A percentile compares a stretch with the other conserved stretches of the same genome.
phyloP scores from a whole-genome alignment of 495 filamentous ascomycete genomes.

The Xylaria bambusicola region DNA sequence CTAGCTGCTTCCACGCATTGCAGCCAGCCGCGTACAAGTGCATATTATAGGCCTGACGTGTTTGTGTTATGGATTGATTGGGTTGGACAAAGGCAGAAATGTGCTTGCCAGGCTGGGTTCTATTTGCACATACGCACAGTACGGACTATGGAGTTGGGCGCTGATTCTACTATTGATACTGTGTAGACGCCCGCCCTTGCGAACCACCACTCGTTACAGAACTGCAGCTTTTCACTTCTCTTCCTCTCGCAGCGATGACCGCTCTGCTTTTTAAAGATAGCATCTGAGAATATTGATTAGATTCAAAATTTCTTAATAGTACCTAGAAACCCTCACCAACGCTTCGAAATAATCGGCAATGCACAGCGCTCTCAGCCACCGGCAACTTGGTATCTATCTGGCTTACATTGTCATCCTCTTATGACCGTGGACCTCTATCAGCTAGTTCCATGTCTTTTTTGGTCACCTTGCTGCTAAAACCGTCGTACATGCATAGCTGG shows the following conservation, averaged over 20 bases:
- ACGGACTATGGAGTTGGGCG: too few relatives aligned
- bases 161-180: too few relatives aligned
- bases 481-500: too few relatives aligned
- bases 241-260: background rate
- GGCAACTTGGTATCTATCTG: background rate
- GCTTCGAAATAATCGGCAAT: too few relatives aligned
- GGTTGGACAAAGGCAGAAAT: background rate
- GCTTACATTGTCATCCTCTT: background rate
- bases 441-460: background rate
- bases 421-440: background rate
- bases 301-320: too few relatives aligned
- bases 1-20: slow-evolving; percentile 54
- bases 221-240: background rate
- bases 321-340: too few relatives aligned
- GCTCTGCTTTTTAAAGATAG: too few relatives aligned
- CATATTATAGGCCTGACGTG: slow-evolving; percentile 28
- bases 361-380: too few relatives aligned
- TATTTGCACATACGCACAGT: too few relatives aligned
- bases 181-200: too few relatives aligned
- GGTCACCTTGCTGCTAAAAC: background rate
- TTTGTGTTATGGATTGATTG: slow-evolving; percentile 1
- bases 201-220: too few relatives aligned
- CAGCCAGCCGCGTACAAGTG: slow-evolving; percentile 53
- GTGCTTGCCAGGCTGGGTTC: background rate
- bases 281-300: too few relatives aligned